Conservation (phyloP, 257 asterid species). For the Solanum bukasovii region DNA sequence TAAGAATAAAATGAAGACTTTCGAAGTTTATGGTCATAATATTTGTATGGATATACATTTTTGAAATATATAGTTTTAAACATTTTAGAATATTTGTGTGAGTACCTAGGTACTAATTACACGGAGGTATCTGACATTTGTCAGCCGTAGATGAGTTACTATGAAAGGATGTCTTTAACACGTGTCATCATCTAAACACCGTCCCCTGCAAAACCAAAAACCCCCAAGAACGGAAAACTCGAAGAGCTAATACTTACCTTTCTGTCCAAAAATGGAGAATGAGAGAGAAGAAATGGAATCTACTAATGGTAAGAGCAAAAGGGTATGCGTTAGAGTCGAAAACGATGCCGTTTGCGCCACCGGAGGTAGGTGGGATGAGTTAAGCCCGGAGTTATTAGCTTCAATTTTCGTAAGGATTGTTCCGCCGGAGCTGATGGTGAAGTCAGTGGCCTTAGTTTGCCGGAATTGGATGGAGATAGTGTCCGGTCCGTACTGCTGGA, state of each 20-base stretch:
- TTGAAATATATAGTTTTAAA: too few species aligned
- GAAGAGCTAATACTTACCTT: background rate
- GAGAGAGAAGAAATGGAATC: background rate
- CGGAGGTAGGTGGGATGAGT: background rate
- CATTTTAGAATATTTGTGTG: background rate
- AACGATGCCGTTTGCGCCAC: background rate
- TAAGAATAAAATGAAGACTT: too few species aligned
- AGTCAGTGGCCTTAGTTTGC: constrained; percentile 5
- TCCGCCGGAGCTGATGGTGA: background rate
- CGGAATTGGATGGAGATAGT: constrained; percentile 13
- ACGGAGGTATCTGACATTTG: background rate
- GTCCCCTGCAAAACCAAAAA: background rate
- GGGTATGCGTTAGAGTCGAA: background rate
- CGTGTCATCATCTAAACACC: background rate
- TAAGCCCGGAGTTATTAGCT: background rate
- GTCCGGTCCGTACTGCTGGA: constrained; percentile 10
- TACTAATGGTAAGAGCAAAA: background rate
- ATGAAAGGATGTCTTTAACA: background rate
- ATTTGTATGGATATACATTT: too few species aligned
- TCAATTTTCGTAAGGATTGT: background rate
- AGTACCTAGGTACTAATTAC: too few species aligned
- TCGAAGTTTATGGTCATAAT: background rate
- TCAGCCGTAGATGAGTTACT: background rate
- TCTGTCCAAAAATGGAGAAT: background rate
- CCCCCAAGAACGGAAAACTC: background rate